Base-by-base conservation (phyloP, 2,329 filamentous ascomycete species). In the Curvularia sp. region DNA sequence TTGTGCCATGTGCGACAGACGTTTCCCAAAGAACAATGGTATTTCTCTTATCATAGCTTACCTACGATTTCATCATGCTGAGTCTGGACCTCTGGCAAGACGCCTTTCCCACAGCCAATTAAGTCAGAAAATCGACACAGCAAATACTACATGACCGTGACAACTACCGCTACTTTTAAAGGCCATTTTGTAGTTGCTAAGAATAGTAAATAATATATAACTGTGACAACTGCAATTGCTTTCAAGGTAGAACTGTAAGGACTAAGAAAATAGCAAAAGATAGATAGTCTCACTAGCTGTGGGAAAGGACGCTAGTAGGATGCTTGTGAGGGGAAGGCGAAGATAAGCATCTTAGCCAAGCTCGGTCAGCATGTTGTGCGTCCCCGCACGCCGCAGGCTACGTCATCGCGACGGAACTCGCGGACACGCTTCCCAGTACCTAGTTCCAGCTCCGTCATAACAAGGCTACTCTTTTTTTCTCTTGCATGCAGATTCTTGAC, bases 391-490 rank as follows among this genome's bases (percentile, higher is more conserved):
- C 53, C 30, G 30, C 41, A 28, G 22, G 20, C 64, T 57, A 70
- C 68, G 68, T 69, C 68, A 69, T 70, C 52, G 28, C 24, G 49
- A 63, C 60, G 63, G 62, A 66, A 55, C 53, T 54, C 56, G 59
- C 60, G 58, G 57, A 57, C 42, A 51, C 42, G 22, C 38, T 55
- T 42, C 46, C 41, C 38, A 22, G 38, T 33, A 44, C 42, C 51
- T 18, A 55, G 46, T 26, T 10, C 15, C 48, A 24, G 24, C 46
- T 42, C 41, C 47, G 56, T 58, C 46, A 55, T 51, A 42, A 51
- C 52, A 15, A 50, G 46, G 30, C 54, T 38, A 47, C 24, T 20
- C 26, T 15, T 12, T 35, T 15, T 12, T 28, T 18, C 18, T 18
- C 18, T 28, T 38, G 10, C n/a, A 7, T 15, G 20, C 35, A 7